A percentile compares a stretch with the other conserved stretches of the same genome.
Evolutionary conservation across 805 yeast genomes (phyloP).

Genomic region (Barnettozyma wickerhamii): DNA sequence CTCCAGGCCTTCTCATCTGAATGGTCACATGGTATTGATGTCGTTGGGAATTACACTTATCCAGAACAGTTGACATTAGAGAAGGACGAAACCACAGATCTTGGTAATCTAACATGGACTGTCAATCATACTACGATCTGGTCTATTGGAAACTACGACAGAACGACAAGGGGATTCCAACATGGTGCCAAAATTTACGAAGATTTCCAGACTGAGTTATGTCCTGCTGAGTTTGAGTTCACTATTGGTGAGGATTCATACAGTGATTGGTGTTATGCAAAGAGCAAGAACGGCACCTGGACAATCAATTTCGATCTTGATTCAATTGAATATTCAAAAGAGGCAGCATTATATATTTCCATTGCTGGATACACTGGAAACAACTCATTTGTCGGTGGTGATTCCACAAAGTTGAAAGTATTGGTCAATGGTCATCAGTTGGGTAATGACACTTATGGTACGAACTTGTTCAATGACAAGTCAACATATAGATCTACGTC

Average conservation of each 20-base stretch:
- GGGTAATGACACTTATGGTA: slow-evolving; percentile 1
- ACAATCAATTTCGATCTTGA: slow-evolving; percentile 2
- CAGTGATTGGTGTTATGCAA: slow-evolving; percentile 3
- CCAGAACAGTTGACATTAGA: slow-evolving; percentile 1
- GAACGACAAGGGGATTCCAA: slow-evolving; percentile 4
- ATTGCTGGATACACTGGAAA: slow-evolving; percentile 6
- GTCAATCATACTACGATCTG: slow-evolving; percentile 3
- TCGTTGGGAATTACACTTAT: slow-evolving; percentile 3
- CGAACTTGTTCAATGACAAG: slow-evolving; percentile 4
- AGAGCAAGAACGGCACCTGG: slow-evolving; percentile 4
- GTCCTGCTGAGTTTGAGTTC: slow-evolving; percentile 2
- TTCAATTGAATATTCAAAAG: neutral
- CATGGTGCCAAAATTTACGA: slow-evolving; percentile 5
- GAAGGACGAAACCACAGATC: neutral
- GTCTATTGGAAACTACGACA: slow-evolving; percentile 5
- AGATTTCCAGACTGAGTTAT: slow-evolving; percentile 5
- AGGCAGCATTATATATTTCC: slow-evolving; percentile 3
- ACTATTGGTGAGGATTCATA: slow-evolving; percentile 1
- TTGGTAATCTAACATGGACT: slow-evolving; percentile 1
- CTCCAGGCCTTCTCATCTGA: slow-evolving; percentile 5
- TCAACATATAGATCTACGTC: slow-evolving; percentile 5
- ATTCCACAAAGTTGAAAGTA: slow-evolving; percentile 3
- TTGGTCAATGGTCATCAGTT: slow-evolving; percentile 5
- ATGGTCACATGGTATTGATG: slow-evolving; percentile 6
- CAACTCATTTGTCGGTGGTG: slow-evolving; percentile 5